Evolutionary conservation across 495 filamentous ascomycete species (phyloP).

Genomic region (Xylaria acuta): DNA sequence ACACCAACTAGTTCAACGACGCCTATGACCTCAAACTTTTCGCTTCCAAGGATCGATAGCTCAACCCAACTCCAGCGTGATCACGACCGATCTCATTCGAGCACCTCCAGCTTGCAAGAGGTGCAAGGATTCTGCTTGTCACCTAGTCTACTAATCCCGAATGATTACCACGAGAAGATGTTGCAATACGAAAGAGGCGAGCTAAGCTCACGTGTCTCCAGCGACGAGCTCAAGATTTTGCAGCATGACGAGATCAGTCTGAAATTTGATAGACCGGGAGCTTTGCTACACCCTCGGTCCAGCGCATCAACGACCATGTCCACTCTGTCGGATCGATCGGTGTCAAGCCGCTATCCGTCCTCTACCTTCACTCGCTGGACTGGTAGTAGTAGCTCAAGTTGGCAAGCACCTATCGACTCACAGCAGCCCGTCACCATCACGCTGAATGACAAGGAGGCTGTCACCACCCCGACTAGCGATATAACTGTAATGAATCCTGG

Average conservation of each 20-base stretch:
- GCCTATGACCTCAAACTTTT: slow-evolving; percentile 51
- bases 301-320: slow-evolving; percentile 55
- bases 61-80: slow-evolving; percentile 35
- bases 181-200: slow-evolving; percentile 45
- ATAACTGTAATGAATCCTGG: background rate
- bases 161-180: slow-evolving; percentile 57
- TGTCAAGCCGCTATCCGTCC: slow-evolving; percentile 53
- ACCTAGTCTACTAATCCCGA: slow-evolving; percentile 60
- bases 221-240: slow-evolving; percentile 36
- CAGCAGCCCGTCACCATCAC: slow-evolving; percentile 25
- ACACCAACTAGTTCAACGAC: slow-evolving; percentile 46
- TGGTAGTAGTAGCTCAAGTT: slow-evolving; percentile 49
- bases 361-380: slow-evolving; percentile 53
- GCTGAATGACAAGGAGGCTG: slow-evolving; percentile 21
- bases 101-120: slow-evolving; percentile 60
- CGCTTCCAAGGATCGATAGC: slow-evolving; percentile 44
- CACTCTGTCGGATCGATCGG: slow-evolving; percentile 33
- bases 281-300: slow-evolving; percentile 40
- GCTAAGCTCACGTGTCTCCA: slow-evolving; percentile 16
- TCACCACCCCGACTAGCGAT: slow-evolving; percentile 22
- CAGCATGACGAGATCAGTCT: slow-evolving; percentile 43
- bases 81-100: slow-evolving; percentile 46
- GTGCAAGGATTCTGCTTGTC: slow-evolving; percentile 61
- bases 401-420: slow-evolving; percentile 31
- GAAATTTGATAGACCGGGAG: slow-evolving; percentile 38